These are phyloP conservation scores for Trichosporon ovoides DNA, from an alignment of 1,284 basidiomycete species.

Conservation along the genomic window DNA sequence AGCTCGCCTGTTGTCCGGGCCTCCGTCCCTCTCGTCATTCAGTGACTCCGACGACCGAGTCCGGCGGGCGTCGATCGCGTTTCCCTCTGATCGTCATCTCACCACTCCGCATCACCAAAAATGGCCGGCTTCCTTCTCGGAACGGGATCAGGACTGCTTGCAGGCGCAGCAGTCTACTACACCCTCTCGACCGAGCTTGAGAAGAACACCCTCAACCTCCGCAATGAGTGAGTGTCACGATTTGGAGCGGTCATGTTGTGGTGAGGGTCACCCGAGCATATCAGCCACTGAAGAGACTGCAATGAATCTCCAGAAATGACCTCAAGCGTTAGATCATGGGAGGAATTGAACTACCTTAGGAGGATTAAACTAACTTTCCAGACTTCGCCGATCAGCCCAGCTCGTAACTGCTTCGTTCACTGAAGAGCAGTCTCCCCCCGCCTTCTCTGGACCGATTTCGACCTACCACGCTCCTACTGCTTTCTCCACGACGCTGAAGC, in stretches of 20 bases:
- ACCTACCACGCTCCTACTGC: conserved; percentile 17
- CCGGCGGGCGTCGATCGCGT: background rate
- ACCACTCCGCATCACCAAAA: conserved; percentile 4
- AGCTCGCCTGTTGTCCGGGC: background rate
- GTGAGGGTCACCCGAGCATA: no score
- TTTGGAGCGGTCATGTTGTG: no score
- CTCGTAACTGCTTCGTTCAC: background rate
- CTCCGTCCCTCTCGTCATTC: conserved; percentile 4
- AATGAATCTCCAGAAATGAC: no score
- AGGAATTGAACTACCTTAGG: no score
- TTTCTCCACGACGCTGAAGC: conserved; percentile 31
- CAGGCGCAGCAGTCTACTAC: conserved; percentile 45
- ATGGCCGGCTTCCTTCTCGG: conserved; percentile 45
- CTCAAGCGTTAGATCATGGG: background rate
- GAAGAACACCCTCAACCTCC: conserved; percentile 25
- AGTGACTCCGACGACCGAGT: background rate
- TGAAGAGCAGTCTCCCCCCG: background rate
- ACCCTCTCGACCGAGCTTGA: conserved; percentile 35
- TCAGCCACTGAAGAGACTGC: no score
- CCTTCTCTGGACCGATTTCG: conserved; percentile 21
- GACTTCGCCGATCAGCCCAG: conserved; percentile 1
- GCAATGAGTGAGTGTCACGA: conserved; percentile 41
- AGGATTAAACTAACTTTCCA: background rate
- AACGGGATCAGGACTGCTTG: conserved; percentile 39
- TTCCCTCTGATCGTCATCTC: background rate